Evolutionary conservation across 441 rosid genomes (phyloP).

Genomic region (Adansonia gregorii): DNA sequence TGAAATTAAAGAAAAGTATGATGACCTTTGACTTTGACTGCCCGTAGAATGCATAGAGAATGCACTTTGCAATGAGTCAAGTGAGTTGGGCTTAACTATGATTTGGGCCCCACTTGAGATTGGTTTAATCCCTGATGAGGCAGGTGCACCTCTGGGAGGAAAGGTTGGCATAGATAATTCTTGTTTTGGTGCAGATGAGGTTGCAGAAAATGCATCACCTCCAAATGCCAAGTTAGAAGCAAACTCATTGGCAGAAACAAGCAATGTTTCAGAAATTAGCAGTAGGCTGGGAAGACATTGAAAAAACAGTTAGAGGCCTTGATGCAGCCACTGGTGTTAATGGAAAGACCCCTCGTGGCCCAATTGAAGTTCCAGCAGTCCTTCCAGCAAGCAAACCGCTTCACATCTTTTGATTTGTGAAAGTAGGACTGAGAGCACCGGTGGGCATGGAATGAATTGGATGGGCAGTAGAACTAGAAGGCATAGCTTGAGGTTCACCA

Average conservation of each 20-base stretch:
- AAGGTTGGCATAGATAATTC: conserved; percentile 47
- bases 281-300: conserved; percentile 42
- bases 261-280: conserved; percentile 52
- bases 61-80: conserved; percentile 70
- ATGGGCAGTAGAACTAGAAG: conserved; percentile 41
- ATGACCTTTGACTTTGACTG: conserved; percentile 53
- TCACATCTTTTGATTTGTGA: conserved; percentile 49
- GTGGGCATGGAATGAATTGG: conserved; percentile 45
- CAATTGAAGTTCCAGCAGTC: conserved; percentile 47
- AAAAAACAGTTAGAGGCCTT: conserved; percentile 47
- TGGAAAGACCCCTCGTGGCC: conserved; percentile 45
- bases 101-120: conserved; percentile 55
- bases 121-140: conserved; percentile 51
- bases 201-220: conserved; percentile 61
- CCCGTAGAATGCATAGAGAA: conserved; percentile 66
- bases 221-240: conserved; percentile 53
- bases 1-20: conserved; percentile 48
- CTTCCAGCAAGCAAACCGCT: conserved; percentile 63
- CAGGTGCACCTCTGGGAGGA: conserved; percentile 49
- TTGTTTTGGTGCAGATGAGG: conserved; percentile 48
- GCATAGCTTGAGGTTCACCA: conserved; percentile 48
- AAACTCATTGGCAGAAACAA: conserved; percentile 67
- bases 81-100: conserved; percentile 59
- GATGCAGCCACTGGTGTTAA: conserved; percentile 35
- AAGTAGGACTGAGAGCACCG: conserved; percentile 42